Evolutionary conservation across 805 yeast genomes (phyloP), one percentile per base, ranked within the genome.

Genomic region (Ogataea nonfermentans): DNA sequence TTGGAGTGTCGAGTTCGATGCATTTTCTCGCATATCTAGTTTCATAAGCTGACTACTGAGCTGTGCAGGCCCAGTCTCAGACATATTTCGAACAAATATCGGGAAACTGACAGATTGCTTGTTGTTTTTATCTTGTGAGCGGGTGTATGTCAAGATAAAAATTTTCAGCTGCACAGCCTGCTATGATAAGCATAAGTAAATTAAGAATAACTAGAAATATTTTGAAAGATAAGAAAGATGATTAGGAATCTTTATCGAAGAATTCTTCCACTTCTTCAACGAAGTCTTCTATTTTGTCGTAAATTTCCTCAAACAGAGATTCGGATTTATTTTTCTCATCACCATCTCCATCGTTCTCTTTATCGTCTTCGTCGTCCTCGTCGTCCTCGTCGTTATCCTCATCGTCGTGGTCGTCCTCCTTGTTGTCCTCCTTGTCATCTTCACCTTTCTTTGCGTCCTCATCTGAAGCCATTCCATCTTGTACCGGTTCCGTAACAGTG

Each of bases 181-280:
- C 10, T 8, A 9, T 20, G 32, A 32, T 37, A 29, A 32, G 35
- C 35, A 9, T 25, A 11, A 19, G 22, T 19, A 19, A 19, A 8
- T 19, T 19, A 19, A 19, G 5, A 19, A 19, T 5, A 19, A 19
- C 22, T 19, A 19, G 22, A 19, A 19, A 6, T 19, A 19, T 19
- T 19, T 5, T 19, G 22, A 19, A 19, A 19, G 22, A 19, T 19
- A 19, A 8, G 22, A 19, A 7, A 11, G 24, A 6, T 20, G 12
- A 28, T 11, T 19, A 28, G 14, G 39, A 32, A 6, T 32, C 30
- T 20, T 37, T 35, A 15, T 43, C 54, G 6, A 46, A 29, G 23
- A 53, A 37, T 6, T 59, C 63, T 26, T 57, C 58, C 8, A 58
- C 41, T 3, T 52, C 55, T 4, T 56, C 59, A 10, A 51, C 51